Base-by-base conservation (phyloP, 208 protist genomes). In the Vickermania ingenoplastis region DNA sequence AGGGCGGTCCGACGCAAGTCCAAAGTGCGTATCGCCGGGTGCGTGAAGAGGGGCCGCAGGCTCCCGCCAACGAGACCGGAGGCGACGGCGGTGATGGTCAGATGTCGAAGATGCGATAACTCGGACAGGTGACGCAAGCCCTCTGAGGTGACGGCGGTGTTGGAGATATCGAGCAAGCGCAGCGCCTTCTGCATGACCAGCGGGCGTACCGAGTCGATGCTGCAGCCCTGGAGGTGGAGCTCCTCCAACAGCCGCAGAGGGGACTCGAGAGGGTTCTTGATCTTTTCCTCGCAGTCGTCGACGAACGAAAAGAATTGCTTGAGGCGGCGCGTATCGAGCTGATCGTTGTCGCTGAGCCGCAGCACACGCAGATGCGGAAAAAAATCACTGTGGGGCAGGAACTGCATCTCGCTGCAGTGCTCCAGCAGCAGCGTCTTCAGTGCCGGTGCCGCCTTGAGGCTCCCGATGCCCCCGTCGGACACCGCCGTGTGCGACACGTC, bases 21-120 rank as follows among this genome's bases (percentile, higher is more conserved):
- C 13, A 54, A 13, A 25, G 21, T 17, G 21, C 13, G 50, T 7
- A 54, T 5, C 50, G 50, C 11, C 5, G n/a, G 50, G 24, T 54
- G 50, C 21, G 21, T 54, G 24, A 54, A 54, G 50, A 54, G 13
- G 13, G 50, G 50, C 50, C 50, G 24, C 50, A 54, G 21, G 22
- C 24, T 54, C 11, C 50, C 24, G 23, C 24, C 50, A 54, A 54
- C 11, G 11, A 45, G 36, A 7, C 11, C 7, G 7, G 5, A 25
- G 11, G 5, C 50, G 21, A 54, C 23, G 11, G n/a, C 13, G 7
- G 50, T 21, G 24, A 54, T 7, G 50, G 13, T 27, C n/a, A 54
- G 24, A 26, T 7, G 24, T 11, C 13, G 11, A 7, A 54, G 50
- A 11, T 7, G 13, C 13, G 50, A 13, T 7, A 54, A 13, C 24